Evolutionary conservation across 1,284 basidiomycete genomes (phyloP).

Genomic region (Afroboletus lepidellus): DNA sequence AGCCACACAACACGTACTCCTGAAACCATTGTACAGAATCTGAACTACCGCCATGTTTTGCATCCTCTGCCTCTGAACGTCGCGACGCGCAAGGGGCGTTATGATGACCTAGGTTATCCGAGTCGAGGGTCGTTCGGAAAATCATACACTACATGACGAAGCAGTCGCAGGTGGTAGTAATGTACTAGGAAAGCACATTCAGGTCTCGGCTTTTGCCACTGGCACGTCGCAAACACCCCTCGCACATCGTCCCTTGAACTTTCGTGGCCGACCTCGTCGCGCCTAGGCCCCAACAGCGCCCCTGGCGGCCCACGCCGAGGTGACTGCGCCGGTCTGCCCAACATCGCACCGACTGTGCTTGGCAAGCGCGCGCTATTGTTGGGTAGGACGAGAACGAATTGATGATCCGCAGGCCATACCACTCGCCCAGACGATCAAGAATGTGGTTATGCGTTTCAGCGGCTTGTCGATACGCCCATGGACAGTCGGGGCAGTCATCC

Average conservation of each 20-base stretch:
- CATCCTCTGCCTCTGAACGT: too few relatives aligned
- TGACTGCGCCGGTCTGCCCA: constrained; percentile 61
- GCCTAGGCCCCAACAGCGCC: neutral
- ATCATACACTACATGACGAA: too few relatives aligned
- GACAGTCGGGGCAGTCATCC: constrained; percentile 51
- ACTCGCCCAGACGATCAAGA: constrained; percentile 80
- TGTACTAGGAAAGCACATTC: too few relatives aligned
- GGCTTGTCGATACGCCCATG: constrained; percentile 82
- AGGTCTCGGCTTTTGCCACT: too few relatives aligned
- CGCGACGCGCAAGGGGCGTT: too few relatives aligned
- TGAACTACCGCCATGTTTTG: too few relatives aligned
- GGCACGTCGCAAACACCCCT: constrained; percentile 66
- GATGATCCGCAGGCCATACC: constrained; percentile 77
- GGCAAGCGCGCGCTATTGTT: constrained; percentile 80
- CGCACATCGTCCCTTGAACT: constrained; percentile 46
- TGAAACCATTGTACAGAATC: too few relatives aligned
- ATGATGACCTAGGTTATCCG: too few relatives aligned
- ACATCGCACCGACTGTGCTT: constrained; percentile 73
- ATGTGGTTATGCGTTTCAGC: constrained; percentile 91
- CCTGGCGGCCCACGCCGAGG: constrained; percentile 34
- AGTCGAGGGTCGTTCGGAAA: too few relatives aligned
- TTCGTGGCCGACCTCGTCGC: constrained; percentile 4
- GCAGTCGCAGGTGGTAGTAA: too few relatives aligned
- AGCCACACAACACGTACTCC: too few relatives aligned
- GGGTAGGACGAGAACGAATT: constrained; percentile 81